phyloP scores from a whole-genome alignment of 768 basidiomycete genomes.

The Psilocybe subaeruginosa region DNA sequence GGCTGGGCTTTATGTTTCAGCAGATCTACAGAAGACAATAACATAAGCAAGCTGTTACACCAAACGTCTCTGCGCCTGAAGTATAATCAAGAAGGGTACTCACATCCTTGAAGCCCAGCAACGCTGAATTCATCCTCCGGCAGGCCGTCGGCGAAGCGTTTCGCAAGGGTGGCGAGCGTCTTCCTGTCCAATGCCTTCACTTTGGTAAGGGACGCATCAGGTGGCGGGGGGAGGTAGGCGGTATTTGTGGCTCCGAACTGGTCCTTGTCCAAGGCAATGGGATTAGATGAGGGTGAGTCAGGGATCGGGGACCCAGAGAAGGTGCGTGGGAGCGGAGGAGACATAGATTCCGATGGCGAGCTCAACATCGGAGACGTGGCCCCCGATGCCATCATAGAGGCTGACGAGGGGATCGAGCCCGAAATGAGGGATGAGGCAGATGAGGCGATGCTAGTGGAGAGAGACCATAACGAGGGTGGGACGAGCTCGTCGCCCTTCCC shows the following conservation, averaged over 20 bases:
- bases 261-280: slow-evolving; percentile 24
- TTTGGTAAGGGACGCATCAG: slow-evolving; percentile 59
- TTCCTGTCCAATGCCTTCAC: slow-evolving; percentile 66
- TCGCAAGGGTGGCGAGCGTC: slow-evolving; percentile 70
- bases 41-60: background rate
- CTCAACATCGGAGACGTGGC: slow-evolving; percentile 10
- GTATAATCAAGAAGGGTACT: slow-evolving; percentile 40
- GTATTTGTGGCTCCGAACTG: slow-evolving; percentile 61
- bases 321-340: slow-evolving; percentile 28
- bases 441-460: slow-evolving; percentile 42
- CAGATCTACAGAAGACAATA: slow-evolving; percentile 51
- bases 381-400: slow-evolving; percentile 5
- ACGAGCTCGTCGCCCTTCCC: background rate
- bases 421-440: slow-evolving; percentile 43
- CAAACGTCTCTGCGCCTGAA: slow-evolving; percentile 7
- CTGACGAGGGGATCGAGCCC: slow-evolving; percentile 21
- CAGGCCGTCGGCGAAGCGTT: slow-evolving; percentile 78
- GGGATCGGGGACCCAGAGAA: slow-evolving; percentile 18
- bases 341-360: background rate
- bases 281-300: background rate
- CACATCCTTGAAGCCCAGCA: slow-evolving; percentile 89
- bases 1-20: slow-evolving; percentile 86
- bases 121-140: slow-evolving; percentile 89
- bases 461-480: slow-evolving; percentile 38
- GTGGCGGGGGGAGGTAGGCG: slow-evolving; percentile 66